These are phyloP conservation scores for Theobroma grandiflorum DNA, from an alignment of 441 rosid genomes.

Conservation along the genomic window DNA sequence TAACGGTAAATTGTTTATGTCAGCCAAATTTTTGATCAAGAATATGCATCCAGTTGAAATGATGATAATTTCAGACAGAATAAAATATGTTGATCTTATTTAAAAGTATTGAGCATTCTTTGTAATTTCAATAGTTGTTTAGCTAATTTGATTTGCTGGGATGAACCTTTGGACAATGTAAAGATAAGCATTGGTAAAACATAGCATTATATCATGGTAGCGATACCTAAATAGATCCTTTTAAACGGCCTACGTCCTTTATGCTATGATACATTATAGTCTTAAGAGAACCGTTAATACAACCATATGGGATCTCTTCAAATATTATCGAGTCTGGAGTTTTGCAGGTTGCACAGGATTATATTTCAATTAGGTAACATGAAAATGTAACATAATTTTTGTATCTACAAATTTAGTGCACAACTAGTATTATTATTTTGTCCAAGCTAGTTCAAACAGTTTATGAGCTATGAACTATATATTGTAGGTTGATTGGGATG, in stretches of 20 bases:
- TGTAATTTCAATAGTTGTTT: slow-evolving; percentile 1
- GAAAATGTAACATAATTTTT: not conserved
- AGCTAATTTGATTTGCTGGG: not conserved
- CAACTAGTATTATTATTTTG: slow-evolving; percentile 12
- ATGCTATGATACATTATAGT: not conserved
- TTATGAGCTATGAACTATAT: slow-evolving; percentile 16
- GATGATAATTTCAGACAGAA: not conserved
- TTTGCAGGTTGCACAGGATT: not conserved
- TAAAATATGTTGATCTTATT: not conserved
- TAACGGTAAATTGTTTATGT: not conserved
- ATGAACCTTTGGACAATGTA: not conserved
- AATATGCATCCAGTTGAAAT: not conserved
- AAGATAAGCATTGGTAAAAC: not conserved
- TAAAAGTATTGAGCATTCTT: not conserved
- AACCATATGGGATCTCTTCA: not conserved
- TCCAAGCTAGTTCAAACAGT: slow-evolving; percentile 20
- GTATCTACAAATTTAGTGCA: not conserved
- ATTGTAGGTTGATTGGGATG: slow-evolving; percentile 95
- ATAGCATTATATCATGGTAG: not conserved
- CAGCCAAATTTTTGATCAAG: not conserved
- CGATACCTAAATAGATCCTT: not conserved
- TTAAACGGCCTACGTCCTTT: not conserved
- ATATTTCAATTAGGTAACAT: not conserved
- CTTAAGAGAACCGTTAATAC: not conserved
- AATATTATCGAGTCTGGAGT: not conserved